Conservation (phyloP, 768 basidiomycete species). For the Gautieria morchelliformis region DNA sequence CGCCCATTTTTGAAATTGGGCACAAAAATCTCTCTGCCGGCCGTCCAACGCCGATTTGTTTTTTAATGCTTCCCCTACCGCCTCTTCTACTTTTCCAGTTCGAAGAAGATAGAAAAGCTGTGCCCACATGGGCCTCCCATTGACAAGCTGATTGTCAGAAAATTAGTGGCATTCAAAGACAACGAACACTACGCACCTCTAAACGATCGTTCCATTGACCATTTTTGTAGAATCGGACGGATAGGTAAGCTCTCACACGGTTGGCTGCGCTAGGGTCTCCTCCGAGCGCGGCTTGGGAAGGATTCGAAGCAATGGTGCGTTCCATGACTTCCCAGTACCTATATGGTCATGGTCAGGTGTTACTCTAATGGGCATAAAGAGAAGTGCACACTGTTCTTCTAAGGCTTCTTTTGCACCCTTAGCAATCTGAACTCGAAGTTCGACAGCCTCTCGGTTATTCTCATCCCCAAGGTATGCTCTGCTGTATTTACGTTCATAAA, state of each 20-base stretch:
- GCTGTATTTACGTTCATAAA: slow-evolving; percentile 78
- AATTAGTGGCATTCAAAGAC: neutral
- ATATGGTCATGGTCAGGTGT: neutral
- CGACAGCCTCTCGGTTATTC: slow-evolving; percentile 52
- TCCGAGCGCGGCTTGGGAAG: slow-evolving; percentile 78
- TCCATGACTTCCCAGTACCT: slow-evolving; percentile 73
- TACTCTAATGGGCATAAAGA: neutral
- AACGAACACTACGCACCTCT: slow-evolving; percentile 44
- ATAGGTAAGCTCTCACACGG: slow-evolving; percentile 80
- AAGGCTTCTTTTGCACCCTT: slow-evolving; percentile 70
- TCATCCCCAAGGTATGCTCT: slow-evolving; percentile 59
- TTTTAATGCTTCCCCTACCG: slow-evolving; percentile 62
- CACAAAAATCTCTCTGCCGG: slow-evolving; percentile 75
- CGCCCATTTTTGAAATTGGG: slow-evolving; percentile 75
- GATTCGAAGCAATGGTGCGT: slow-evolving; percentile 69
- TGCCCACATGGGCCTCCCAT: slow-evolving; percentile 88
- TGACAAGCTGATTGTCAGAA: slow-evolving; percentile 49
- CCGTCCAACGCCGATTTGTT: slow-evolving; percentile 65
- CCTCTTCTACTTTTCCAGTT: slow-evolving; percentile 74
- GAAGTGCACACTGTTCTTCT: slow-evolving; percentile 59
- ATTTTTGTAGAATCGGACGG: slow-evolving; percentile 69
- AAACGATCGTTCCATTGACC: slow-evolving; percentile 81
- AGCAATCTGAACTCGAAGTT: slow-evolving; percentile 64
- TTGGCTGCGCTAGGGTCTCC: slow-evolving; percentile 87
- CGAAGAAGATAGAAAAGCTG: slow-evolving; percentile 88